Base-by-base conservation (phyloP, 1,139 yeast species). In the Candida sp. region DNA sequence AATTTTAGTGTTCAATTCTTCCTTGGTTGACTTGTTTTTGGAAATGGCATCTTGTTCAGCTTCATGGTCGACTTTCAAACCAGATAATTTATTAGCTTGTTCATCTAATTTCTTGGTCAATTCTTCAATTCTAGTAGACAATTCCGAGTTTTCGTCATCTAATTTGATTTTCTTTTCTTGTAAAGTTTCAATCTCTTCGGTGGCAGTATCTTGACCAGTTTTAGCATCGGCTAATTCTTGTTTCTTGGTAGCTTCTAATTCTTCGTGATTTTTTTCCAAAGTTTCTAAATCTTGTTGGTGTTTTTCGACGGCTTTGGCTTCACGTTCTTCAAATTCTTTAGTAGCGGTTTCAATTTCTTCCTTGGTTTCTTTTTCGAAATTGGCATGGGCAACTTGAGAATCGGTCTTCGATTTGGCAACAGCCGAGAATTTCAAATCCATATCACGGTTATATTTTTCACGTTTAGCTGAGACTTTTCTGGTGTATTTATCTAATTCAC, bases 201-300 rank as follows among this genome's bases (percentile, higher is more conserved):
- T 67, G 43, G 79, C 73, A 25, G 65, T 69, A 43, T 64, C 73
- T 58, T 79, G 83, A 41, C 63, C 63, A 12, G 64, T 55, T 57
- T 77, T 78, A 12, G 81, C 60, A 41, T 69, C 77, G 50, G 70
- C 78, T 49, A 78, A 66, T 49, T 75, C 82, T 49, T 71, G 72
- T 39, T 71, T 63, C 57, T 77, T 79, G 45, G 78, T 72, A 29
- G 71, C 71, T 45, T 67, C 72, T 54, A 75, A 66, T 49, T 75
- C 74, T 36, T 67, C 79, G 46, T 75, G 78, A 52, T 74, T 75
- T 52, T 64, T 66, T 37, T 60, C 49, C 44, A 77, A 61, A 30
- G 70, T 68, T 45, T 73, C 77, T 56, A 74, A 75, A 53, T 76
- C 77, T 22, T 60, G 58, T 11, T 52, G 67, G 53, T 79, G 84